A percentile compares a stretch with the other conserved stretches of the same genome.
These are phyloP conservation scores for Aspergillus cavernicola DNA, from an alignment of 495 filamentous ascomycete species.

Conservation along the genomic window DNA sequence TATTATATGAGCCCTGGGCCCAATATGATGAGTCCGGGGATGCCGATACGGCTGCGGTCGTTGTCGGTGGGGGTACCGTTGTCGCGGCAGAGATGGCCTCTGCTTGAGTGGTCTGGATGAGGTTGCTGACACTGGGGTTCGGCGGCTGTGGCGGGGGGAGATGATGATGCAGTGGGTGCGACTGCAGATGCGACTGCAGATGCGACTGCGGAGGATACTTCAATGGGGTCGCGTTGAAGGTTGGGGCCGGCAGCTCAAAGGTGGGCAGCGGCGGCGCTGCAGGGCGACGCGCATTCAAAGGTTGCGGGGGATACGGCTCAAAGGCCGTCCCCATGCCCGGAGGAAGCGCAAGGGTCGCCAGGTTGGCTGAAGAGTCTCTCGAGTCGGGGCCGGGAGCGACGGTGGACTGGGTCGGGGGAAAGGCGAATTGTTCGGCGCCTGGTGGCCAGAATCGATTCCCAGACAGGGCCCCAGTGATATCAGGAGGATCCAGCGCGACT, in stretches of 20 bases:
- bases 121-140: slow-evolving; percentile 57
- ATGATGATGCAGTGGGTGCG: too few species aligned
- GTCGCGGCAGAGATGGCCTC: slow-evolving; percentile 44
- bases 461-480: slow-evolving; percentile 36
- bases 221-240: slow-evolving; percentile 26
- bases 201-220: slow-evolving; percentile 42
- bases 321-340: slow-evolving; percentile 45
- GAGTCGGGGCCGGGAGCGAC: slow-evolving; percentile 18
- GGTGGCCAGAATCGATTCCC: slow-evolving; percentile 43
- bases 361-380: slow-evolving; percentile 26
- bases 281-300: slow-evolving; percentile 56
- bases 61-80: slow-evolving; percentile 30
- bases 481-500: slow-evolving; percentile 47
- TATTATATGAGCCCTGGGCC: slow-evolving; percentile 52
- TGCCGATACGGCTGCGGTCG: slow-evolving; percentile 35
- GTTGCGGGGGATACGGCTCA: slow-evolving; percentile 34
- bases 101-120: slow-evolving; percentile 60
- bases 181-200: slow-evolving; percentile 39
- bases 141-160: too few species aligned
- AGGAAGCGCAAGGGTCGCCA: slow-evolving; percentile 46
- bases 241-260: slow-evolving; percentile 60
- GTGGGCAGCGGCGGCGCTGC: slow-evolving; percentile 57
- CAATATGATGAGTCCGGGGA: slow-evolving; percentile 43
- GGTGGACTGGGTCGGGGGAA: slow-evolving; percentile 10
- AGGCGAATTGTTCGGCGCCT: slow-evolving; percentile 24